Conservation (phyloP, 768 basidiomycete genomes). For the Amanita thiersii region DNA sequence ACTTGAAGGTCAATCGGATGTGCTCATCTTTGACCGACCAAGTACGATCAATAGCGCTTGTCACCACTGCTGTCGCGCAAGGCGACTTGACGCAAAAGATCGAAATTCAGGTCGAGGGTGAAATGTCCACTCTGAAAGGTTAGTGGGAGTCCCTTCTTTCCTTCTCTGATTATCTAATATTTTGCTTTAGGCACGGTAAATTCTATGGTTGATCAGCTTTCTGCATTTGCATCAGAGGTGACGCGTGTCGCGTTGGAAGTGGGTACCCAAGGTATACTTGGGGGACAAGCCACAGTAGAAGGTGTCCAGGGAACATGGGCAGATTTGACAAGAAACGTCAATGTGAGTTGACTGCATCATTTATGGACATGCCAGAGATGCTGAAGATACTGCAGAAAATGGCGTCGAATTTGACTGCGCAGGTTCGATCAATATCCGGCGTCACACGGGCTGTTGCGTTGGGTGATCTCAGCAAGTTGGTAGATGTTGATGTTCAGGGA, state of each 20-base stretch:
- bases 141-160: slow-evolving; percentile 2
- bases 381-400: slow-evolving; percentile 51
- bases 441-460: slow-evolving; percentile 83
- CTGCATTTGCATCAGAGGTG: slow-evolving; percentile 79
- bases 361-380: neutral
- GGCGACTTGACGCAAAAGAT: slow-evolving; percentile 93
- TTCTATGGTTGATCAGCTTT: slow-evolving; percentile 89
- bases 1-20: slow-evolving; percentile 63
- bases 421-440: slow-evolving; percentile 89
- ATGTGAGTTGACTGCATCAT: slow-evolving; percentile 39
- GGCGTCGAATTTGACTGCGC: slow-evolving; percentile 78
- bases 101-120: slow-evolving; percentile 79
- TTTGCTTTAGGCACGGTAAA: slow-evolving; percentile 59
- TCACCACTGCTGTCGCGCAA: slow-evolving; percentile 84
- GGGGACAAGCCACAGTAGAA: slow-evolving; percentile 85
- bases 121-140: slow-evolving; percentile 77
- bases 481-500: slow-evolving; percentile 89
- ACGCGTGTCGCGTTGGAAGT: slow-evolving; percentile 83
- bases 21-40: slow-evolving; percentile 72
- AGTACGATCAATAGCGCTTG: slow-evolving; percentile 77
- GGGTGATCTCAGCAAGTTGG: slow-evolving; percentile 77
- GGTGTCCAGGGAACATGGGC: slow-evolving; percentile 94
- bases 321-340: slow-evolving; percentile 83
- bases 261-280: slow-evolving; percentile 84
- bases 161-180: neutral